Evolutionary conservation across 1,284 basidiomycete genomes (phyloP).

Genomic region (Coniophora puteana): DNA sequence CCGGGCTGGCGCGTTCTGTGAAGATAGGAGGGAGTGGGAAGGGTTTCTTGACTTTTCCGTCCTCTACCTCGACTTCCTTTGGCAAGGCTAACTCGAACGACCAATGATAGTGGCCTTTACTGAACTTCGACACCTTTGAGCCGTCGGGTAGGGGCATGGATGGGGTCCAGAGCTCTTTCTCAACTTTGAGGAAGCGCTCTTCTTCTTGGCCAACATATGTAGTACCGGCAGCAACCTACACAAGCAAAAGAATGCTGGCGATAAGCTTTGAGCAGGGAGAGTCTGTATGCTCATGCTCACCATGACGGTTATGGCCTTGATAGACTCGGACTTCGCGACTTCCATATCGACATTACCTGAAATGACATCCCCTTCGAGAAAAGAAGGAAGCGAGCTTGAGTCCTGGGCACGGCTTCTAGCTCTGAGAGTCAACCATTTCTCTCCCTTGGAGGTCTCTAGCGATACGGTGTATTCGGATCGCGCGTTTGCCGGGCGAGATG

Average conservation of each 20-base stretch:
- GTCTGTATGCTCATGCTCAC: constrained; percentile 25
- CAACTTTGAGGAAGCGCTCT: constrained; percentile 36
- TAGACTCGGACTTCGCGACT: constrained; percentile 38
- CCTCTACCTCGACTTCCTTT: constrained; percentile 31
- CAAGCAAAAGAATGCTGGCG: not conserved
- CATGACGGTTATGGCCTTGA: constrained; percentile 41
- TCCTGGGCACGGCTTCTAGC: constrained; percentile 37
- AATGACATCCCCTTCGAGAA: constrained; percentile 41
- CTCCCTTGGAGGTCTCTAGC: constrained; percentile 36
- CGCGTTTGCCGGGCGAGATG: not conserved
- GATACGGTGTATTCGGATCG: constrained; percentile 29
- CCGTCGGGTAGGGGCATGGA: constrained; percentile 18
- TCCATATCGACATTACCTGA: constrained; percentile 42
- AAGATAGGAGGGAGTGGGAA: constrained; percentile 46
- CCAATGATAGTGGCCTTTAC: constrained; percentile 39
- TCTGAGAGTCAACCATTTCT: constrained; percentile 39
- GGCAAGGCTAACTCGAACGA: constrained; percentile 44
- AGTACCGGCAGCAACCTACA: constrained; percentile 36
- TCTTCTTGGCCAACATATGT: constrained; percentile 44
- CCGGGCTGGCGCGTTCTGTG: constrained; percentile 40
- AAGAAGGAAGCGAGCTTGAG: constrained; percentile 32
- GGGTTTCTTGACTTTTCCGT: constrained; percentile 23
- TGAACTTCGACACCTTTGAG: constrained; percentile 29
- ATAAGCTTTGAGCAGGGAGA: constrained; percentile 2
- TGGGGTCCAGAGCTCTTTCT: constrained; percentile 35